Evolutionary conservation across 805 yeast species (phyloP).

Genomic region (Kazachstania viticola): DNA sequence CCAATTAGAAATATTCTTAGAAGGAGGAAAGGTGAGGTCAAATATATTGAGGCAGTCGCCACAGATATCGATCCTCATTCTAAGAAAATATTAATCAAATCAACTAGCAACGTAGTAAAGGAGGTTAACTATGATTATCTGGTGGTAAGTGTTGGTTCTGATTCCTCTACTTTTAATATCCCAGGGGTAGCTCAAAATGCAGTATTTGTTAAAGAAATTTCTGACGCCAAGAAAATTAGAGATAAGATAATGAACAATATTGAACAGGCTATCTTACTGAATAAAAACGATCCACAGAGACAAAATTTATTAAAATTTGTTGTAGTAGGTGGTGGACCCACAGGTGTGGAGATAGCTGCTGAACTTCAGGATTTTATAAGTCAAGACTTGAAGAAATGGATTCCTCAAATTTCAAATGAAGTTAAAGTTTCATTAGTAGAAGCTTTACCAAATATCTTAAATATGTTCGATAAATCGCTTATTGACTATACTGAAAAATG

Average conservation of each 20-base stretch:
- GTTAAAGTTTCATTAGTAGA: constrained; percentile 78
- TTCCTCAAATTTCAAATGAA: constrained; percentile 75
- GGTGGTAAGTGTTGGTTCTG: constrained; percentile 90
- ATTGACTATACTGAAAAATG: constrained; percentile 72
- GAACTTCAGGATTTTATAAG: constrained; percentile 90
- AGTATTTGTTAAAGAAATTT: constrained; percentile 78
- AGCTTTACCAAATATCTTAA: constrained; percentile 82
- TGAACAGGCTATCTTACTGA: constrained; percentile 73
- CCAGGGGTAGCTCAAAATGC: constrained; percentile 91
- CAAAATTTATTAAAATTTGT: constrained; percentile 76
- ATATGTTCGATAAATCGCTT: constrained; percentile 57
- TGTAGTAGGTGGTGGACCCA: constrained; percentile 98
- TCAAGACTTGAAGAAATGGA: constrained; percentile 82
- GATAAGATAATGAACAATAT: constrained; percentile 72
- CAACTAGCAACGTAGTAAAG: constrained; percentile 10
- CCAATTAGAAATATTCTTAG: constrained; percentile 84
- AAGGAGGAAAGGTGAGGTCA: constrained; percentile 64
- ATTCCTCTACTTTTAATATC: constrained; percentile 87
- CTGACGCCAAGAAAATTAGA: constrained; percentile 78
- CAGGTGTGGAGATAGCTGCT: constrained; percentile 97
- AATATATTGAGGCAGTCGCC: constrained; percentile 84
- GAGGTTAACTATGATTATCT: constrained; percentile 55
- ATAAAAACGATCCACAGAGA: constrained; percentile 64
- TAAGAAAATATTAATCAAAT: constrained; percentile 54
- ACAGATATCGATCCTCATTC: constrained; percentile 65